These are phyloP conservation scores for Raddia distichophylla DNA, from an alignment of 176 grass and related monocot species.

Conservation along the genomic window DNA sequence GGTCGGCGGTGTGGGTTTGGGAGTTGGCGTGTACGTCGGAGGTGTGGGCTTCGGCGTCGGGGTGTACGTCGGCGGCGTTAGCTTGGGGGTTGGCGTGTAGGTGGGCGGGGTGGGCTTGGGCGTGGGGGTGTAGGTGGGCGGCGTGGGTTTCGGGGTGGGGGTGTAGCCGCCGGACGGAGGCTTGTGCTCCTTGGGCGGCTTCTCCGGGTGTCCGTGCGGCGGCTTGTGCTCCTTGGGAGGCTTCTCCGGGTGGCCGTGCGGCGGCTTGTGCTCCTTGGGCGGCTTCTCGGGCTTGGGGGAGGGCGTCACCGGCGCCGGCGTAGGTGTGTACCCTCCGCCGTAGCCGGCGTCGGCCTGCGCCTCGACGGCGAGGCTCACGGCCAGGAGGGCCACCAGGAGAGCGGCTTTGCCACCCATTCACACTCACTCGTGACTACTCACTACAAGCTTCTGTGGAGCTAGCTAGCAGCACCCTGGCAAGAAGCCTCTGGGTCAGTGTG, in stretches of 20 bases:
- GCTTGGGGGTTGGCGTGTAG: not conserved
- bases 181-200: not conserved
- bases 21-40: not conserved
- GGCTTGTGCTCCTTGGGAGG: constrained; percentile 12
- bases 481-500: not conserved
- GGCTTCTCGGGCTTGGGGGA: constrained; percentile 48
- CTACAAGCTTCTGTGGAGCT: not conserved
- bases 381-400: constrained; percentile 59
- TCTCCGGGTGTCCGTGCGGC: not conserved
- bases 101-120: not conserved
- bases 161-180: not conserved
- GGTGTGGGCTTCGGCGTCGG: not conserved
- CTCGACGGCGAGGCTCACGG: constrained; percentile 59
- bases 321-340: constrained; percentile 44
- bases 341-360: constrained; percentile 37
- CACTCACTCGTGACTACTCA: too few relatives aligned
- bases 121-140: constrained; percentile 14
- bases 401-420: constrained; percentile 40
- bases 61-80: not conserved
- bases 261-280: constrained; percentile 32
- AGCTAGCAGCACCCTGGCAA: not conserved
- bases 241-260: constrained; percentile 12
- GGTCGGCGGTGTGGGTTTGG: not conserved
- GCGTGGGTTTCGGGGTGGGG: not conserved
- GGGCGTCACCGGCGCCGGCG: constrained; percentile 23